Conservation (phyloP, 108 stramenopile genomes). For the Pelagomonas calceolata region DNA sequence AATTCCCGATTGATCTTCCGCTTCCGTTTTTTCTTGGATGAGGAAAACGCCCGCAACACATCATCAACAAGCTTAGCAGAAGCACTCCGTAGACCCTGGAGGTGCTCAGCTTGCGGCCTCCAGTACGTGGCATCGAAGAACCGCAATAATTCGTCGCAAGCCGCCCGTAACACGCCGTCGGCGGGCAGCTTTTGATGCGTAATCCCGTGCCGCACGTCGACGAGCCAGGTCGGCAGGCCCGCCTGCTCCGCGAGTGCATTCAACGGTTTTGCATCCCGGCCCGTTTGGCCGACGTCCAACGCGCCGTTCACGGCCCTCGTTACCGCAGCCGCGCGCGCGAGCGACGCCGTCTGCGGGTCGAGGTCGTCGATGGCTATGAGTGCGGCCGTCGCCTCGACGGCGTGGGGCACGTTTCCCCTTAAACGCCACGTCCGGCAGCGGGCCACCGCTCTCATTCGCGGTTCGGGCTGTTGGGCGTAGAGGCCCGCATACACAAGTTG, state of each 20-base stretch:
- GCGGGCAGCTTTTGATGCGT: conserved; percentile 9
- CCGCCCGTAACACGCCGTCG: no score
- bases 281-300: conserved; percentile 5
- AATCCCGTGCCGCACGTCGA: conserved; percentile 13
- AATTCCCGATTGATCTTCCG: no score
- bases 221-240: conserved; percentile 13
- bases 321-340: conserved; percentile 4
- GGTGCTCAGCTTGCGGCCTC: no score
- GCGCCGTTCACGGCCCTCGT: conserved; percentile 6
- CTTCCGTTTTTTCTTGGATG: no score
- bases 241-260: background rate
- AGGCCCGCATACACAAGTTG: background rate
- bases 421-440: background rate
- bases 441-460: background rate
- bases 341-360: no score
- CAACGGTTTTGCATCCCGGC: conserved; percentile 2
- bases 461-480: background rate
- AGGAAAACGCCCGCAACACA: no score
- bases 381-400: background rate
- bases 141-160: no score
- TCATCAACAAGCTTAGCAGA: no score
- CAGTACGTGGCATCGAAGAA: no score
- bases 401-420: background rate
- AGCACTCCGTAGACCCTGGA: no score
- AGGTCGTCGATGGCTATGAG: background rate